These are phyloP conservation scores for Chlorokybus atmophyticus DNA, from an alignment of 139 green algal genomes.

Conservation along the genomic window DNA sequence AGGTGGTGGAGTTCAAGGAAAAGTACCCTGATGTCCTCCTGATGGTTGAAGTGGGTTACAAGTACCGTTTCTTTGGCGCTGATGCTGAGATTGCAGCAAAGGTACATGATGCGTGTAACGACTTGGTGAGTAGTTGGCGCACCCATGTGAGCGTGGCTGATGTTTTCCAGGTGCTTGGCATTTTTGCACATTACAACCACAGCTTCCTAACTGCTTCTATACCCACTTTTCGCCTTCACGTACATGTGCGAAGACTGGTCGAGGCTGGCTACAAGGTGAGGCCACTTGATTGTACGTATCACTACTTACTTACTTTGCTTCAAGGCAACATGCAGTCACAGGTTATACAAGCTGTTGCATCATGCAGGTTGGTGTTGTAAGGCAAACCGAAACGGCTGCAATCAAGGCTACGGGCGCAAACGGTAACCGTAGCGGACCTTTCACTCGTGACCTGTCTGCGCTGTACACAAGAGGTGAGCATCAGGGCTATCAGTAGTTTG, in stretches of 20 bases:
- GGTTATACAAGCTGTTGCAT: background rate
- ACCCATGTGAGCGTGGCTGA: too few relatives aligned
- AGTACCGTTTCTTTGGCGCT: constrained; percentile 65
- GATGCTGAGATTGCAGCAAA: constrained; percentile 58
- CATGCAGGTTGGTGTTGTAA: constrained; percentile 41
- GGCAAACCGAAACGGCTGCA: constrained; percentile 42
- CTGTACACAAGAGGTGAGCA: constrained; percentile 56
- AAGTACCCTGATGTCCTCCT: constrained; percentile 55
- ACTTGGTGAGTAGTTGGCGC: too few relatives aligned
- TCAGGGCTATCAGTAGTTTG: too few relatives aligned
- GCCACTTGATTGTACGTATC: too few relatives aligned
- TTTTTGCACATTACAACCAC: constrained; percentile 52
- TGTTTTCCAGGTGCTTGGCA: constrained; percentile 27
- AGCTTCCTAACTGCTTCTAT: constrained; percentile 67
- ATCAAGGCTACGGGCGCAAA: constrained; percentile 60
- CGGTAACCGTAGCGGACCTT: too few relatives aligned
- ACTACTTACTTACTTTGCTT: too few relatives aligned
- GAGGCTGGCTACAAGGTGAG: constrained; percentile 54
- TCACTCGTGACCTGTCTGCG: constrained; percentile 56
- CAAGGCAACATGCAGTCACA: too few relatives aligned
- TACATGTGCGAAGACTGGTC: constrained; percentile 70
- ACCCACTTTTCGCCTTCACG: constrained; percentile 59
- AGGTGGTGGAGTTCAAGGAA: constrained; percentile 44
- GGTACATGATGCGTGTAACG: too few relatives aligned
- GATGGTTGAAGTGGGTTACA: constrained; percentile 59